Evolutionary conservation across 2,329 filamentous ascomycete species (phyloP).

Genomic region (Arthrobotrys iridis): DNA sequence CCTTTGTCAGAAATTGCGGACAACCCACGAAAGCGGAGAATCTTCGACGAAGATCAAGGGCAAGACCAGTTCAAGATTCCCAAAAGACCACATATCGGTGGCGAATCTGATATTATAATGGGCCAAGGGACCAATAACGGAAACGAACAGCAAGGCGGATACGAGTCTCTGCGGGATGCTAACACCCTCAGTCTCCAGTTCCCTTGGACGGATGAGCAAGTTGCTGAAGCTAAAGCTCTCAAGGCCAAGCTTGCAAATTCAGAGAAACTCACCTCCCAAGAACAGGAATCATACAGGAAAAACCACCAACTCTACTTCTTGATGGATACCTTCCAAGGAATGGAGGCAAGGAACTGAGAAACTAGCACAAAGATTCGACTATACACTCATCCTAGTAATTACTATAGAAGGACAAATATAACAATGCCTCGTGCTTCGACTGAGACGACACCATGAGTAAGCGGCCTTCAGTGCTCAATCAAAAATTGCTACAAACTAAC

Average conservation of each 20-base stretch:
- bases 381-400: too few species aligned
- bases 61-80: neutral
- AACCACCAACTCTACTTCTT: neutral
- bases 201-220: conserved; percentile 5
- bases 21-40: neutral
- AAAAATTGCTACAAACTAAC: too few species aligned
- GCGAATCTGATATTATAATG: neutral
- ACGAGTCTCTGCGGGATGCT: neutral
- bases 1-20: neutral
- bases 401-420: too few species aligned
- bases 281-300: neutral
- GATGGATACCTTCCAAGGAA: neutral
- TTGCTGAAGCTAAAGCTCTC: neutral
- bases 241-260: neutral
- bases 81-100: neutral
- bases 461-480: too few species aligned
- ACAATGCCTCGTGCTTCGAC: too few species aligned
- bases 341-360: neutral
- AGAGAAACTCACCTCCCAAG: neutral
- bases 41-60: neutral
- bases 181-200: neutral
- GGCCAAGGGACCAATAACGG: neutral
- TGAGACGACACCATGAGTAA: too few species aligned
- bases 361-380: too few species aligned
- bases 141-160: too few species aligned